phyloP scores from a whole-genome alignment of 176 grass and related monocot genomes.

The Panicum miliaceum region DNA sequence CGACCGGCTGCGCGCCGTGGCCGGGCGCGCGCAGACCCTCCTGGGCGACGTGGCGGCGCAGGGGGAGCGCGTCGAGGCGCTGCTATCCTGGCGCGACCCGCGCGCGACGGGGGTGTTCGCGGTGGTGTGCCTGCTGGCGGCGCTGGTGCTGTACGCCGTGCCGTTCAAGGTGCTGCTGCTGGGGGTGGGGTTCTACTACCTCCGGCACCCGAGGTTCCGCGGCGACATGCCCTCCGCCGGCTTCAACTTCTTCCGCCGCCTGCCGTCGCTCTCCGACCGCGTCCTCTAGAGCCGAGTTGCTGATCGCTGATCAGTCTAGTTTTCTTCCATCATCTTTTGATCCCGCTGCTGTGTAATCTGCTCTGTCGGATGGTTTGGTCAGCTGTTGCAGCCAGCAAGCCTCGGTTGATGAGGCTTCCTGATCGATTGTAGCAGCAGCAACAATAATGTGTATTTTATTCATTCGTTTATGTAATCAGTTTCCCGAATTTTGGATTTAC shows the following conservation, averaged over 20 bases:
- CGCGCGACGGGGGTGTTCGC: conserved; percentile 82
- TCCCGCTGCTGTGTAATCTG: conserved; percentile 17
- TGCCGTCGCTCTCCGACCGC: conserved; percentile 81
- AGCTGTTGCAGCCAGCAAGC: conserved; percentile 34
- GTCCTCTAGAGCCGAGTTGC: conserved; percentile 40
- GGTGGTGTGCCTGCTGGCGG: conserved; percentile 53
- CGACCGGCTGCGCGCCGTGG: conserved; percentile 84
- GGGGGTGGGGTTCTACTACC: conserved; percentile 75
- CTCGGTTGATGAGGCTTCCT: conserved; percentile 48
- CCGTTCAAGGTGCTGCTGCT: conserved; percentile 79
- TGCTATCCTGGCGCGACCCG: conserved; percentile 89
- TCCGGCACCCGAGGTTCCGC: conserved; percentile 91
- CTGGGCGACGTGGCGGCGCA: conserved; percentile 92
- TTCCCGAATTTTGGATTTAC: background rate
- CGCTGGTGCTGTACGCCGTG: conserved; percentile 75
- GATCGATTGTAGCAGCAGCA: conserved; percentile 1
- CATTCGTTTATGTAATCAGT: conserved; percentile 28
- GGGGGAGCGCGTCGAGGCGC: conserved; percentile 85
- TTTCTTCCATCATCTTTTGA: background rate
- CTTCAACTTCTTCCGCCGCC: conserved; percentile 95
- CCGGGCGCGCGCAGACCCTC: conserved; percentile 83
- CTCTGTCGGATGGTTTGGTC: conserved; percentile 29
- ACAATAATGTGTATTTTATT: conserved; percentile 45
- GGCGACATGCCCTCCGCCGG: conserved; percentile 86
- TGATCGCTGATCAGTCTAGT: conserved; percentile 24